Evolutionary conservation across 2,329 filamentous ascomycete genomes (phyloP), one percentile per base, ranked within the genome.

Genomic region (Xylariales sp.): DNA sequence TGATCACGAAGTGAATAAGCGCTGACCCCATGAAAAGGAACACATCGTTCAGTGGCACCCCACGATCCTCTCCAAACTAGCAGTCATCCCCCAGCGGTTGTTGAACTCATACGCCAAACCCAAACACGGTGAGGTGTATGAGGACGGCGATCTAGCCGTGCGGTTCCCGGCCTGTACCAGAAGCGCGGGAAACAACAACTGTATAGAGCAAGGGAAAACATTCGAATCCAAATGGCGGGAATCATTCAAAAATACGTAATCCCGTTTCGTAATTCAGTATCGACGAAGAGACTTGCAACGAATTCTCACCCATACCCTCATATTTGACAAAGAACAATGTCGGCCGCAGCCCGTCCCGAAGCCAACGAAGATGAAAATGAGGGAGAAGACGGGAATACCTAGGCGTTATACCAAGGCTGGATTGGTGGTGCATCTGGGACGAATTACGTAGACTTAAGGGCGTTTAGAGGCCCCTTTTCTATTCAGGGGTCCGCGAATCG

Each of bases 1-100:
- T 24, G 15, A 9, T 27, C 15, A 18, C 18, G n/a, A 29, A 19
- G 16, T 10, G 6, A 14, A 29, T 11, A 19, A 22, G 18, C 47
- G 42, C 57, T 69, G 48, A 71, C 48, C 19, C 2, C 16, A 9
- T 35, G 31, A 22, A 10, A 47, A 90, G 86, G 86, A 91, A 65
- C 87, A 93, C 59, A 85, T 91, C 51, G 80, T 88, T 24, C 91
- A 95, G 71, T 98, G 93, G 94, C 93, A 98, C 60, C 89, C 91
- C 20, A 98, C 93, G 0, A 84, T 98, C 32, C 77, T 98, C 9
- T 88, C 91, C 27, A 93, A 89, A 59, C 69, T 97, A 47, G 90
- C 86, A 2, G 73, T 98, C 16, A 74, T 98, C n/a, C 89, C 91
- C 3, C 93, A 98, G 64, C 78, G 84, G 38, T 72, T 76, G 24